Evolutionary conservation across 2,329 filamentous ascomycete species (phyloP), one percentile per base, ranked within the genome.

Genomic region (Neopestalotiopsis clavispora): DNA sequence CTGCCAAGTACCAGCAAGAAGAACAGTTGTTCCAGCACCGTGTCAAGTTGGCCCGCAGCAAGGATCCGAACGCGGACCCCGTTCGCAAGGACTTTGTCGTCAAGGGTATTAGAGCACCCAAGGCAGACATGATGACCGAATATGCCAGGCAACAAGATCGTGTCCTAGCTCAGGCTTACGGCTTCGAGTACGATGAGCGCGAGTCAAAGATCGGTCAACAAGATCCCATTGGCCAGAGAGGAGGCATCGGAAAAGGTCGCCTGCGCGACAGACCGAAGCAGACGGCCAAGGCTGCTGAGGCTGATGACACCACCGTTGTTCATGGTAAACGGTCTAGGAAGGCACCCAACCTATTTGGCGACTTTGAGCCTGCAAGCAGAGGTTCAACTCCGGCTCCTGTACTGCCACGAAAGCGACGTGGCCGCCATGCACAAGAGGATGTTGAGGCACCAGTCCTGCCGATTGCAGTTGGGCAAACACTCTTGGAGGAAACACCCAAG

Each of bases 181-280:
- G 86, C 17, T 90, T 90, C 72, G 86, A 89, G 69, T 89, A 90
- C 72, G 88, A 90, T 72, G 82, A 85, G 10, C 85, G 88, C 65
- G 84, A 85, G 2, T 84, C 84, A 69, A 87, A 87, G 77, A 82
- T 90, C 69, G 88, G 88, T 23, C 82, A 82, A 45, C 90, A 91
- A 74, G 87, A 90, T 69, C 87, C 88, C 0, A 80, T 86, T 45
- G 84, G 82, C 10, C 88, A 90, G 72, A 80, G 83, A 49, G 79
- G 93, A 57, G 87, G 87, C 32, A 80, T 85, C 69, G 83, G 84
- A 71, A 87, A 87, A 62, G 84, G 84, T 4, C 83, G 87, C 38
- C 80, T 89, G 45, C 85, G 88, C 65, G 87, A 88, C 74, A 85
- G 88, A 69, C 86, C 86, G 6, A 86, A 84, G 75, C 85, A 86